phyloP scores from a whole-genome alignment of 2,329 filamentous ascomycete species.

The Apiospora rasikravindrae region DNA sequence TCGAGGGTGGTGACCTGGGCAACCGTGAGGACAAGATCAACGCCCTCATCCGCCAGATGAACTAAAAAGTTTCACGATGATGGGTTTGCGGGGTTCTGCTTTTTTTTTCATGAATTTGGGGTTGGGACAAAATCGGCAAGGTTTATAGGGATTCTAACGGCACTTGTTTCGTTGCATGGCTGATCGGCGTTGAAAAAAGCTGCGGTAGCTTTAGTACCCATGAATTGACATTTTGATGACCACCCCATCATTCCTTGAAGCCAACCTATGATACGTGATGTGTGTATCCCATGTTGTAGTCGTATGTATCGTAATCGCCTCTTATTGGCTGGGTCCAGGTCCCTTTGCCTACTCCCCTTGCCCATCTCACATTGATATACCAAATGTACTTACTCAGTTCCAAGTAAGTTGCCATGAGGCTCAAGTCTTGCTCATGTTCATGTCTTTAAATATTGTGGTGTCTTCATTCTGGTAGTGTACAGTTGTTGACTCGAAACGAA shows the following conservation, averaged over 20 bases:
- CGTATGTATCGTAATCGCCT: not conserved
- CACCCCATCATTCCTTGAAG: slow-evolving; percentile 25
- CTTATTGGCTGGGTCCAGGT: no score
- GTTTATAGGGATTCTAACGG: slow-evolving; percentile 35
- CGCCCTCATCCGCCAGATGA: slow-evolving; percentile 95
- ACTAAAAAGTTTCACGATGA: slow-evolving; percentile 63
- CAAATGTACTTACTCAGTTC: not conserved
- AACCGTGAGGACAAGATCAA: slow-evolving; percentile 99
- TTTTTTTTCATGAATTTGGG: slow-evolving; percentile 30
- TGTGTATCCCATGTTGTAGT: slow-evolving; percentile 9
- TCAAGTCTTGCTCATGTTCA: not conserved
- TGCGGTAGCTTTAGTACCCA: slow-evolving; percentile 37
- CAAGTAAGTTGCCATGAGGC: not conserved
- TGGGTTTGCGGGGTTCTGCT: slow-evolving; percentile 33
- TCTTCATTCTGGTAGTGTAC: not conserved
- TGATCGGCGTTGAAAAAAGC: slow-evolving; percentile 38
- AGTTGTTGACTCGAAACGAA: not conserved
- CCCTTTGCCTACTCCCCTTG: no score
- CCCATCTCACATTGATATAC: not conserved
- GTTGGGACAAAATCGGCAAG: slow-evolving; percentile 21
- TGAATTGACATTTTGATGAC: slow-evolving; percentile 43
- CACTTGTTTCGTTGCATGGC: slow-evolving; percentile 39
- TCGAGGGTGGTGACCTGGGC: slow-evolving; percentile 97
- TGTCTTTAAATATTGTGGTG: not conserved
- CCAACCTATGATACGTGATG: not conserved